Evolutionary conservation across 2,329 filamentous ascomycete genomes (phyloP).

Genomic region (Diplocarpon mali): DNA sequence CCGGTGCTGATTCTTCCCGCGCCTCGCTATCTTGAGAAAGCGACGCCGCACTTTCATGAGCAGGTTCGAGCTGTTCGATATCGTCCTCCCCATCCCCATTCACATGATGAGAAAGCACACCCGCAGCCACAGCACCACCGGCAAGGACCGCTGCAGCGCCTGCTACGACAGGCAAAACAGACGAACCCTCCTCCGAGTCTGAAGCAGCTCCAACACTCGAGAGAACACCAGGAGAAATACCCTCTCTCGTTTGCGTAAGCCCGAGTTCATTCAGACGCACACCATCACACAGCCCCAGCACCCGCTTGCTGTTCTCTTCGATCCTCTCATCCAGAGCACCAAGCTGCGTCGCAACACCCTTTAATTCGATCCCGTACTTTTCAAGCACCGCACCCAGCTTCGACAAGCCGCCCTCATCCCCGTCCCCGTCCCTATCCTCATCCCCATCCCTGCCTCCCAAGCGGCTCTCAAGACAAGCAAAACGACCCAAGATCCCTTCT

Average conservation of each 20-base stretch:
- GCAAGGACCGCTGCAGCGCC: too few relatives aligned
- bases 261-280: constrained; percentile 8
- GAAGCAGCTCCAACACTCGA: constrained; percentile 3
- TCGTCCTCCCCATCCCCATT: too few relatives aligned
- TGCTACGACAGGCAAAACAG: too few relatives aligned
- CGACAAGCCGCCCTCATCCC: too few relatives aligned
- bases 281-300: constrained; percentile 2
- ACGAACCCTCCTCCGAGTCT: not conserved
- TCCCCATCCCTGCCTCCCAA: too few relatives aligned
- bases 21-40: too few relatives aligned
- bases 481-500: constrained; percentile 13
- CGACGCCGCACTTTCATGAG: too few relatives aligned
- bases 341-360: constrained; percentile 8
- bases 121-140: not conserved
- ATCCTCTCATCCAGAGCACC: constrained; percentile 4
- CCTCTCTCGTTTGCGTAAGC: constrained; percentile 6
- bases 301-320: constrained; percentile 2
- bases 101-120: not conserved
- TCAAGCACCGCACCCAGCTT: too few relatives aligned
- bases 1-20: too few relatives aligned
- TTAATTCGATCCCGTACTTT: constrained; percentile 4
- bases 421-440: too few relatives aligned
- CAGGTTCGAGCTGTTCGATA: too few relatives aligned
- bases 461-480: constrained; percentile 9
- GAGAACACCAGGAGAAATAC: not conserved